Base-by-base conservation (phyloP, 2,329 filamentous ascomycete genomes). In the Parastagonospora avenae region DNA sequence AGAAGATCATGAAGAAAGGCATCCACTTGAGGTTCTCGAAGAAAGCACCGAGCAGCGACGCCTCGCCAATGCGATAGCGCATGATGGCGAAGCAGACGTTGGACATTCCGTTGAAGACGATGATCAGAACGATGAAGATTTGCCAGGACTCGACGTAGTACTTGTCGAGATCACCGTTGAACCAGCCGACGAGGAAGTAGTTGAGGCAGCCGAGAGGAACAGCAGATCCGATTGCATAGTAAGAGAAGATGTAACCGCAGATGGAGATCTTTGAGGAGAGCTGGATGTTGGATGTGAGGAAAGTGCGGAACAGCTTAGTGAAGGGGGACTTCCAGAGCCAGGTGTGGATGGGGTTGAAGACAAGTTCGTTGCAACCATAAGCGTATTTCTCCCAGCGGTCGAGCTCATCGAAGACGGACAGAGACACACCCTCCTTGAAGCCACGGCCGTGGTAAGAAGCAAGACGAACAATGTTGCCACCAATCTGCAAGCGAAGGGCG, bases 91-190 rank as follows among this genome's bases (percentile, higher is more conserved):
- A 77, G 31, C 82, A 74, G 43, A 87, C 54, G 62, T 85, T 85
- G 24, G 83, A 84, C 15, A 86, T 73, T 8, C 77, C 78, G 54
- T 82, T 85, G 76, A 88, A 89, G 32, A 89, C 81, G 46, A 87
- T 76, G 42, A 87, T 70, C 56, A 89, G 79, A 7, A 80, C 79
- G 58, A 86, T 76, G 66, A 82, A 85, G 52, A 85, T 83, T 83
- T 83, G 86, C 83, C 63, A 91, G 16, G 85, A 88, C 74, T 90
- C 86, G 62, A 90, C 79, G 66, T 90, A 90, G 79, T 87, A 91
- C 74, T 90, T 87, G 74, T 92, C 89, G 14, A 92, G 81, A 70
- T 88, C 88, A 30, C 85, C 85, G 60, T 86, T 85, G 73, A 83
- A 87, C 84, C 85, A 89, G 36, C 87, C 88, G 46, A 88, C 79